These are phyloP conservation scores for Neonectria sp. DNA, from an alignment of 2,329 filamentous ascomycete species.

Conservation along the genomic window DNA sequence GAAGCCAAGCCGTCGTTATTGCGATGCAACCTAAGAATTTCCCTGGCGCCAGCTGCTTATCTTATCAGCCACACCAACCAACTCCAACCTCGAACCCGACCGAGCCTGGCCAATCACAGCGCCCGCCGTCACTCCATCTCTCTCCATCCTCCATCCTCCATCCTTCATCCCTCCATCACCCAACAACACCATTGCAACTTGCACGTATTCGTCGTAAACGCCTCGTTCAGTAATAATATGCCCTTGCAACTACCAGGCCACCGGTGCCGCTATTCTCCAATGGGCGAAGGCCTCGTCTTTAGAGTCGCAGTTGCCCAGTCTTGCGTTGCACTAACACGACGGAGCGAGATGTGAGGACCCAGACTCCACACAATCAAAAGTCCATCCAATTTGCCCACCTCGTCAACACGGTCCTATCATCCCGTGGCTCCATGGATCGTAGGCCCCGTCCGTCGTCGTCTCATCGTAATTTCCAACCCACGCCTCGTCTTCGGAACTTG, in stretches of 20 bases:
- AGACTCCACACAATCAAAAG: constrained; percentile 11
- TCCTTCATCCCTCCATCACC: neutral
- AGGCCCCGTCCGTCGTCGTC: constrained; percentile 27
- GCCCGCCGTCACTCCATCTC: neutral
- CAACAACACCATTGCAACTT: constrained; percentile 8
- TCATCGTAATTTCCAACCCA: constrained; percentile 39
- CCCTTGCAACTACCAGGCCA: constrained; percentile 18
- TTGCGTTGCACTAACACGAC: constrained; percentile 12
- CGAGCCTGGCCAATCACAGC: constrained; percentile 36
- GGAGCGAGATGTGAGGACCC: constrained; percentile 12
- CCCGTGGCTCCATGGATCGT: constrained; percentile 25
- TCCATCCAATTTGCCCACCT: constrained; percentile 15
- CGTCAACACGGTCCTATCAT: constrained; percentile 22
- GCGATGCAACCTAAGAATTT: constrained; percentile 43
- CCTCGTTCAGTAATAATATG: neutral
- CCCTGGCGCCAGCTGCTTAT: constrained; percentile 37
- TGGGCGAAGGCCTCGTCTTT: constrained; percentile 8
- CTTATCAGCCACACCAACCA: constrained; percentile 41
- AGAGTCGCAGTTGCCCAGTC: constrained; percentile 8
- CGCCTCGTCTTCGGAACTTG: constrained; percentile 29
- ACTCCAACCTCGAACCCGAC: constrained; percentile 17
- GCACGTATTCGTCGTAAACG: neutral
- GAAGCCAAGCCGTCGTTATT: constrained; percentile 16
- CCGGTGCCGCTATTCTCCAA: constrained; percentile 12
- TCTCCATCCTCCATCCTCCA: neutral